A percentile compares a stretch with the other conserved stretches of the same genome.
Evolutionary conservation across 2,329 filamentous ascomycete genomes (phyloP).

Genomic region (Biscogniauxia marginata): DNA sequence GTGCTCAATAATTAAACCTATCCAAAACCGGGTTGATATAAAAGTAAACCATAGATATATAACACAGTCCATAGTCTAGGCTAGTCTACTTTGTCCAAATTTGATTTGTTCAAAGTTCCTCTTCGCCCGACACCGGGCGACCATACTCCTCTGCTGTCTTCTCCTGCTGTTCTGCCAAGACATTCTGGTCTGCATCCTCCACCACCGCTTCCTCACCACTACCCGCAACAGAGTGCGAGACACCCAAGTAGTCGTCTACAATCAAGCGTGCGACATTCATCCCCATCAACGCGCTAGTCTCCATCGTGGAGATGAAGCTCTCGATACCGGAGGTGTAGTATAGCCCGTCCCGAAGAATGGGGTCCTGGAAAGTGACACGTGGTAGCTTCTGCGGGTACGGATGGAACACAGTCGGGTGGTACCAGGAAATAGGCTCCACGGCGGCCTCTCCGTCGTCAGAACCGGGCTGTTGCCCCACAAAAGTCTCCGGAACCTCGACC

Average conservation of each 20-base stretch:
- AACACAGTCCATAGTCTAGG: neutral
- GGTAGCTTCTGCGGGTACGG: constrained; percentile 86
- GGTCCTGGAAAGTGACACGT: constrained; percentile 82
- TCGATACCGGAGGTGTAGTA: constrained; percentile 80
- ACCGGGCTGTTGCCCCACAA: constrained; percentile 19
- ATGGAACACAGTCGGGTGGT: constrained; percentile 73
- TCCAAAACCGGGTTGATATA: too few relatives aligned
- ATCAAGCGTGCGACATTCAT: constrained; percentile 77
- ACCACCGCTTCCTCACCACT: constrained; percentile 4
- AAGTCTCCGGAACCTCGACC: constrained; percentile 43
- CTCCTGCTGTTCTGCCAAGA: constrained; percentile 5
- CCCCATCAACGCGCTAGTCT: constrained; percentile 90
- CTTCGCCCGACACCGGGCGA: neutral
- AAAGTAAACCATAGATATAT: neutral
- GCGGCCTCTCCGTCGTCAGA: constrained; percentile 28
- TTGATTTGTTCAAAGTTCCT: constrained; percentile 9
- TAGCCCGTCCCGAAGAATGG: constrained; percentile 63
- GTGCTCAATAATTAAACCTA: neutral
- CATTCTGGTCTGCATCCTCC: constrained; percentile 2
- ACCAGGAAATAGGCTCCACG: constrained; percentile 67
- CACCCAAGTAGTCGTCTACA: constrained; percentile 52
- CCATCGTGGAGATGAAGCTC: constrained; percentile 95
- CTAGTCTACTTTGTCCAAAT: neutral
- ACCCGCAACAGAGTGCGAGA: constrained; percentile 4
- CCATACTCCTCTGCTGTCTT: constrained; percentile 1